A percentile compares a stretch with the other conserved stretches of the same genome.
Conservation (phyloP, 768 basidiomycete species). For the Serendipita vermifera region DNA sequence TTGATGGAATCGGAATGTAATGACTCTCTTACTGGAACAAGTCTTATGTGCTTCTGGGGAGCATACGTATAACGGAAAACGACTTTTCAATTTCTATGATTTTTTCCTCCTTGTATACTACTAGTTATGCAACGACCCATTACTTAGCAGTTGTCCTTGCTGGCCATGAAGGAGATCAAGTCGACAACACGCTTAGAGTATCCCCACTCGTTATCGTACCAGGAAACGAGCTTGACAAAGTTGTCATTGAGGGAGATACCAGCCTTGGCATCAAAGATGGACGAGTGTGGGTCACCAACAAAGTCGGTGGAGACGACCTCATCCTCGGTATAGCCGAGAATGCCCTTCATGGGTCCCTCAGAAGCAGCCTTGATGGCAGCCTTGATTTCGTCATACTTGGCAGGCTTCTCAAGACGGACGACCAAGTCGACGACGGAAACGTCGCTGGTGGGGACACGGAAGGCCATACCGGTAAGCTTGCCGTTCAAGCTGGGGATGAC, state of each 20-base stretch:
- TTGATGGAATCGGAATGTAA: too few species aligned
- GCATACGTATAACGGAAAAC: too few species aligned
- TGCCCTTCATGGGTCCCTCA: constrained; percentile 49
- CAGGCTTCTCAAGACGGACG: constrained; percentile 74
- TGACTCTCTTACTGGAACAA: too few species aligned
- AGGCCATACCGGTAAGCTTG: constrained; percentile 95
- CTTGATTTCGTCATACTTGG: constrained; percentile 89
- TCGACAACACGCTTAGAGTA: constrained; percentile 92
- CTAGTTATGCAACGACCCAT: too few species aligned
- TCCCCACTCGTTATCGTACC: constrained; percentile 94
- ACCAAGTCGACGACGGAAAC: constrained; percentile 98
- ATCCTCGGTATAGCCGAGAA: constrained; percentile 88
- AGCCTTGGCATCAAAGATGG: constrained; percentile 86
- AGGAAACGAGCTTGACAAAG: constrained; percentile 93
- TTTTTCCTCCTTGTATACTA: too few species aligned
- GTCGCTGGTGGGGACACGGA: constrained; percentile 94
- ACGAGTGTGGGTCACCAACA: constrained; percentile 61
- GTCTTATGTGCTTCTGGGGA: too few species aligned
- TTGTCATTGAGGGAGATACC: constrained; percentile 85
- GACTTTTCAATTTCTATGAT: too few species aligned
- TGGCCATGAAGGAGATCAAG: constrained; percentile 67
- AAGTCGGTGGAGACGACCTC: constrained; percentile 90
- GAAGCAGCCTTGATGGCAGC: constrained; percentile 65
- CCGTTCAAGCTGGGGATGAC: constrained; percentile 94
- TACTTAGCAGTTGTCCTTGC: constrained; percentile 40